These are phyloP conservation scores for Theileria orientalis DNA, from an alignment of 169 alveolate genomes.

Conservation along the genomic window DNA sequence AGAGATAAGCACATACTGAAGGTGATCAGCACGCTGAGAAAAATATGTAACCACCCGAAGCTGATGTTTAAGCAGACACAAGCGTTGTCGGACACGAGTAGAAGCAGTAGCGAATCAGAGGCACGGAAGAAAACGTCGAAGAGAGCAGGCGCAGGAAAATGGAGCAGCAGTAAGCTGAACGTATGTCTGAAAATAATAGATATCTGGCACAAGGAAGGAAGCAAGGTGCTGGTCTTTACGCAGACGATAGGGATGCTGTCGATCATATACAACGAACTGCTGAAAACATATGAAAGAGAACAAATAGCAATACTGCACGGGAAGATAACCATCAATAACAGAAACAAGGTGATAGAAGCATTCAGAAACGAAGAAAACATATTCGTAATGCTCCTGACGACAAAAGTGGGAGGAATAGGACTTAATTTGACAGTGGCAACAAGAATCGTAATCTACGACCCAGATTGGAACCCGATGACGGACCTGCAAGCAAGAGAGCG, in stretches of 20 bases:
- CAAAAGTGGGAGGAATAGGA: slow-evolving; percentile 98
- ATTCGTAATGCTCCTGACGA: slow-evolving; percentile 88
- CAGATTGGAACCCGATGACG: slow-evolving; percentile 97
- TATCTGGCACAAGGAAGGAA: slow-evolving; percentile 71
- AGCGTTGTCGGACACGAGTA: background rate
- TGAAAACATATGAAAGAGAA: slow-evolving; percentile 52
- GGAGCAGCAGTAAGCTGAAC: slow-evolving; percentile 86
- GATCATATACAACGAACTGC: slow-evolving; percentile 83
- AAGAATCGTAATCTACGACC: slow-evolving; percentile 92
- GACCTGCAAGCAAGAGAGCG: slow-evolving; percentile 96
- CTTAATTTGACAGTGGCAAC: slow-evolving; percentile 93
- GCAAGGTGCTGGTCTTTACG: slow-evolving; percentile 87
- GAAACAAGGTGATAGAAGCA: slow-evolving; percentile 85
- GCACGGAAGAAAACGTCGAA: background rate
- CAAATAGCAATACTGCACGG: slow-evolving; percentile 93
- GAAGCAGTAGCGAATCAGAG: background rate
- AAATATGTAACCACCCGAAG: slow-evolving; percentile 97
- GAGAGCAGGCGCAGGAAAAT: background rate
- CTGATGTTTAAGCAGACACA: slow-evolving; percentile 63
- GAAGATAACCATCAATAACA: slow-evolving; percentile 88
- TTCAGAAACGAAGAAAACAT: slow-evolving; percentile 83
- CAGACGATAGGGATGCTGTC: slow-evolving; percentile 91
- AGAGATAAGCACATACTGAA: slow-evolving; percentile 83
- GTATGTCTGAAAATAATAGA: slow-evolving; percentile 83
- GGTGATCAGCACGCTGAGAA: slow-evolving; percentile 94